These are phyloP conservation scores for Endoconidiophora laricicola DNA, from an alignment of 2,329 filamentous ascomycete genomes.

Conservation along the genomic window DNA sequence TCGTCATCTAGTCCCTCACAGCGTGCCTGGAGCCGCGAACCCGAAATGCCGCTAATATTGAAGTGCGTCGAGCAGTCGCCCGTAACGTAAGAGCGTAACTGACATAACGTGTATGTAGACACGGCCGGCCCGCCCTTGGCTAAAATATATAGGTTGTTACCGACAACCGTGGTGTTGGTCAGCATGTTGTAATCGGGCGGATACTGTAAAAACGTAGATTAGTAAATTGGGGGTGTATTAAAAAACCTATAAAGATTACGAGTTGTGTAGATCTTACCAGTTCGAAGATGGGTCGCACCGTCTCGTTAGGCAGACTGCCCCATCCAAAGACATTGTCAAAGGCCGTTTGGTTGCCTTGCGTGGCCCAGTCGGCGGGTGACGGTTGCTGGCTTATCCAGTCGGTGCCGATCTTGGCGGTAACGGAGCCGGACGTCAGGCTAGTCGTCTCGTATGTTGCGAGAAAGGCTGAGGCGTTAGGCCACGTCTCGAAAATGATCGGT, in stretches of 20 bases:
- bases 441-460: background rate
- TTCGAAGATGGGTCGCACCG: background rate
- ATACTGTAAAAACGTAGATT: background rate
- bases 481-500: slow-evolving; percentile 47
- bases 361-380: too few relatives aligned
- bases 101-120: slow-evolving; percentile 44
- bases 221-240: too few relatives aligned
- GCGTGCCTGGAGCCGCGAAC: slow-evolving; percentile 40
- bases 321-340: slow-evolving; percentile 1
- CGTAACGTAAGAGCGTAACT: slow-evolving; percentile 45
- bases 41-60: slow-evolving; percentile 36
- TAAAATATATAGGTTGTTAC: background rate
- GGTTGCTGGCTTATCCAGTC: too few relatives aligned
- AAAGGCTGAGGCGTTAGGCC: slow-evolving; percentile 20
- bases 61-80: slow-evolving; percentile 50
- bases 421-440: background rate
- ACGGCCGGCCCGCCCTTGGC: slow-evolving; percentile 17
- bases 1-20: slow-evolving; percentile 41
- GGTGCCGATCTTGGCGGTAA: too few relatives aligned
- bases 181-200: background rate
- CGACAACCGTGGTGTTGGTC: background rate
- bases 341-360: background rate
- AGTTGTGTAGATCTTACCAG: too few relatives aligned
- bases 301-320: background rate
- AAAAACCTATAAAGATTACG: too few relatives aligned